These are phyloP conservation scores for Irpex sp. DNA, from an alignment of 1,284 basidiomycete genomes.

Conservation along the genomic window DNA sequence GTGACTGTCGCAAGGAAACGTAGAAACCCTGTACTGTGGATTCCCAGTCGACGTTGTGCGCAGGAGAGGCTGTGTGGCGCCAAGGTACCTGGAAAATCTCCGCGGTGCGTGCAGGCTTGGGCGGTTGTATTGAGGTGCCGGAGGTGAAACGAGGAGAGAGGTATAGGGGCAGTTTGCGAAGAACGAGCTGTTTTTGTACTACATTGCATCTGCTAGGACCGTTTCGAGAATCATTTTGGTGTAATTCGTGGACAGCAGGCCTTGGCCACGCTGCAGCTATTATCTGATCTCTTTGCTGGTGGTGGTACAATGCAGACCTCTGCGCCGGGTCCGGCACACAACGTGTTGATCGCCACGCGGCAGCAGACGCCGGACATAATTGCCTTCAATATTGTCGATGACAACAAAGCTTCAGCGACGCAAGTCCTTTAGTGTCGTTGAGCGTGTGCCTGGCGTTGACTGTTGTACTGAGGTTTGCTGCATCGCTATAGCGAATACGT, in stretches of 20 bases:
- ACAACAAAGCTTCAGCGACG: background rate
- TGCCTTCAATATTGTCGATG: background rate
- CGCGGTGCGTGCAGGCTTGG: background rate
- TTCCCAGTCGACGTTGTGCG: background rate
- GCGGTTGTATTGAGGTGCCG: background rate
- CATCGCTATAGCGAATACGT: no score
- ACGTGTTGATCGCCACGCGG: background rate
- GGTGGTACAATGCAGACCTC: background rate
- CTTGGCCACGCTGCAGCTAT: conserved; percentile 10
- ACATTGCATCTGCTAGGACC: background rate
- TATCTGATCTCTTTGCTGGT: conserved; percentile 5
- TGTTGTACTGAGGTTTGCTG: no score
- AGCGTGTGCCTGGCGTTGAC: no score
- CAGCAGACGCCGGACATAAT: background rate
- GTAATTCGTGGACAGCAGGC: conserved; percentile 1
- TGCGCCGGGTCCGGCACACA: background rate
- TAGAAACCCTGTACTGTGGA: background rate
- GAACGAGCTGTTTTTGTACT: background rate
- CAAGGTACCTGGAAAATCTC: conserved; percentile 1
- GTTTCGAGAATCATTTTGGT: background rate
- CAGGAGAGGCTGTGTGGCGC: conserved; percentile 1
- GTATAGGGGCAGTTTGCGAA: background rate
- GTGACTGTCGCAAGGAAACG: background rate
- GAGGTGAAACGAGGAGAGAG: background rate
- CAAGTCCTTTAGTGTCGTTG: no score